Evolutionary conservation across 2,329 filamentous ascomycete genomes (phyloP).

Genomic region (Hypoxylon sp.): DNA sequence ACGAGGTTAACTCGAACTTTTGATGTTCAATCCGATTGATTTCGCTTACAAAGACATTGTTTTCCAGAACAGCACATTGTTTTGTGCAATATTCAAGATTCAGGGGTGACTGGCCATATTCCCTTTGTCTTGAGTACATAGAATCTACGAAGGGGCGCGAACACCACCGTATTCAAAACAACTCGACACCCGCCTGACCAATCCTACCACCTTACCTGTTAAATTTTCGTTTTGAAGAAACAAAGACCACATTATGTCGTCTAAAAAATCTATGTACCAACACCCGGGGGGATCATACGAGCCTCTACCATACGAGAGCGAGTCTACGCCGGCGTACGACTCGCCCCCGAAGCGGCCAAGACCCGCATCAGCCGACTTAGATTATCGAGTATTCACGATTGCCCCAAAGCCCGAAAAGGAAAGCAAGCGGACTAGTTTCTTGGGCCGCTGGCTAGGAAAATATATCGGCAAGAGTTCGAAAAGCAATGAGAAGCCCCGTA

Average conservation of each 20-base stretch:
- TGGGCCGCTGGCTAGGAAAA: constrained; percentile 34
- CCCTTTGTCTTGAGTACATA: not conserved
- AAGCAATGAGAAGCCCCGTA: constrained; percentile 16
- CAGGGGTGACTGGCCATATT: not conserved
- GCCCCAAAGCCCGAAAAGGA: constrained; percentile 19
- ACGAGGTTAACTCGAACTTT: not conserved
- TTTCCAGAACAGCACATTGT: not conserved
- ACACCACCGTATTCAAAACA: not conserved
- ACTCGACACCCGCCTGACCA: not conserved
- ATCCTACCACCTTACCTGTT: not conserved
- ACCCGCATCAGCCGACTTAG: not conserved
- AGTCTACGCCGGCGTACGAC: constrained; percentile 44
- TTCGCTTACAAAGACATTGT: constrained; percentile 2
- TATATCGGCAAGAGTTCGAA: constrained; percentile 15
- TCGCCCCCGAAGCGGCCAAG: constrained; percentile 9
- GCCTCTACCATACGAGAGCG: constrained; percentile 11
- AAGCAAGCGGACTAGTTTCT: constrained; percentile 5
- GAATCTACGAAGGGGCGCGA: not conserved
- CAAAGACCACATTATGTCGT: constrained; percentile 20
- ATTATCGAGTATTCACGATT: constrained; percentile 9
- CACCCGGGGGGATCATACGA: constrained; percentile 7
- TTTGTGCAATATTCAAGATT: not conserved
- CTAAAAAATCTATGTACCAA: constrained; percentile 24
- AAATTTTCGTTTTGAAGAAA: not conserved
- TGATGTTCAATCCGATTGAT: not conserved